Percentiles rank a stretch among this genome's conserved stretches.
Evolutionary conservation across 108 stramenopile genomes (phyloP).

Genomic region (Ochromonas danica): DNA sequence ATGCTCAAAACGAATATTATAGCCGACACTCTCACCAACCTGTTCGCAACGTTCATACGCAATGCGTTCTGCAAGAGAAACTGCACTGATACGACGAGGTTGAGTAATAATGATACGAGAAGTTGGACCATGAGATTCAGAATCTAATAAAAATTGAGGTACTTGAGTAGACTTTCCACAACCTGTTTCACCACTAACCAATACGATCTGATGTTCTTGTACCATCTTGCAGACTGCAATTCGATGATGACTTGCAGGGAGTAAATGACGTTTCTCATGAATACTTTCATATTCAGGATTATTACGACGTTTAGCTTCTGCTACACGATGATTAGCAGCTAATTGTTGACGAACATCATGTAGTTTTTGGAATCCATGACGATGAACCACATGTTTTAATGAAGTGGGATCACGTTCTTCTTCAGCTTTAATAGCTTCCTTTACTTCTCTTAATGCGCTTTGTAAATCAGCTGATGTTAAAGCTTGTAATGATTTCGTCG

Average conservation of each 20-base stretch:
- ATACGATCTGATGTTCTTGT: not conserved
- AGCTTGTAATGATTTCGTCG: not conserved
- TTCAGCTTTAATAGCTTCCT: not conserved
- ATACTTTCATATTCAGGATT: slow-evolving; percentile 38
- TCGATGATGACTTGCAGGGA: not conserved
- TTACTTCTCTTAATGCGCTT: not conserved
- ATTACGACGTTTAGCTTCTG: slow-evolving; percentile 37
- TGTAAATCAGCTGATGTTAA: not conserved
- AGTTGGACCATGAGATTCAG: slow-evolving; percentile 38
- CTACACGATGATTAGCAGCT: slow-evolving; percentile 37
- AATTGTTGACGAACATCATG: slow-evolving; percentile 37
- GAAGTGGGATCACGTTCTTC: not conserved
- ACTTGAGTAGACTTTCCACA: slow-evolving; percentile 62
- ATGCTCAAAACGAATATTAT: slow-evolving; percentile 48
- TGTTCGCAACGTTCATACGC: slow-evolving; percentile 19
- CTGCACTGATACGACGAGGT: slow-evolving; percentile 12
- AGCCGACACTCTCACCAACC: slow-evolving; percentile 46
- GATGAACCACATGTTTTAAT: slow-evolving; percentile 8
- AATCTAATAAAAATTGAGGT: slow-evolving; percentile 54
- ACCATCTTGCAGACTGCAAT: slow-evolving; percentile 43
- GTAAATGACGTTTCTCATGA: not conserved
- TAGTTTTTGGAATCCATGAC: not conserved
- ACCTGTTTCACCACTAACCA: slow-evolving; percentile 56
- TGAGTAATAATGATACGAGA: slow-evolving; percentile 31
- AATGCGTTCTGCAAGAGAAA: slow-evolving; percentile 27